Evolutionary conservation across 1,284 basidiomycete species (phyloP), one percentile per base, ranked within the genome.

Genomic region (Cutaneotrichosporon mucoides): DNA sequence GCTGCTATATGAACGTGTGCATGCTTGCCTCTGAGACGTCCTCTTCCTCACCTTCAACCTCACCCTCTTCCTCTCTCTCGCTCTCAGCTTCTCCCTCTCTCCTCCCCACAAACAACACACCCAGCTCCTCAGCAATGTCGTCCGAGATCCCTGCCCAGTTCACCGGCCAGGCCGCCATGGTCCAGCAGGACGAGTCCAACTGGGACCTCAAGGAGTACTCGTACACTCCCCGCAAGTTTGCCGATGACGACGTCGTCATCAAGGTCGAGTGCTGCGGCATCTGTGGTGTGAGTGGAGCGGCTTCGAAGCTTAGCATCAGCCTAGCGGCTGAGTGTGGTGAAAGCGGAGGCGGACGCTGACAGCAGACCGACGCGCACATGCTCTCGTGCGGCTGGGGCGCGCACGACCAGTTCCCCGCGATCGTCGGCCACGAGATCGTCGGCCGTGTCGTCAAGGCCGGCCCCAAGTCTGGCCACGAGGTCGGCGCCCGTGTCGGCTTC

Each of bases 401-500:
- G 41, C 56, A 57, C 52, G 43, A 55, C 33, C 42, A 59, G 16
- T 63, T 55, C 38, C 61, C 62, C 24, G 59, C 56, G 4, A 67
- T 70, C 12, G 69, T 77, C 9, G 81, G 81, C 12, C 81, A 83
- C 71, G 81, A 82, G 70, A 80, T 81, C 60, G 75, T 82, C 48
- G 80, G 81, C 54, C 68, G 63, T 24, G 80, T 77, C 38, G 69
- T 75, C 15, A 64, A 68, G 12, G 76, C 77, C 12, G 78, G 79
- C 34, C 67, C 68, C 57, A 75, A 75, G 60, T 72, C 80, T 67
- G 77, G 80, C 66, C 80, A 82, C 67, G 84, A 84, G 68, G 79
- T 84, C 45, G 85, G 85, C 53, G 83, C 87, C 69, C 79, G 84
- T 13, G 86, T 83, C 59, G 86, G 86, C 57, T 84, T 87, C 12